Evolutionary conservation across 768 basidiomycete species (phyloP).

Genomic region (Cystofilobasidium ferigula): DNA sequence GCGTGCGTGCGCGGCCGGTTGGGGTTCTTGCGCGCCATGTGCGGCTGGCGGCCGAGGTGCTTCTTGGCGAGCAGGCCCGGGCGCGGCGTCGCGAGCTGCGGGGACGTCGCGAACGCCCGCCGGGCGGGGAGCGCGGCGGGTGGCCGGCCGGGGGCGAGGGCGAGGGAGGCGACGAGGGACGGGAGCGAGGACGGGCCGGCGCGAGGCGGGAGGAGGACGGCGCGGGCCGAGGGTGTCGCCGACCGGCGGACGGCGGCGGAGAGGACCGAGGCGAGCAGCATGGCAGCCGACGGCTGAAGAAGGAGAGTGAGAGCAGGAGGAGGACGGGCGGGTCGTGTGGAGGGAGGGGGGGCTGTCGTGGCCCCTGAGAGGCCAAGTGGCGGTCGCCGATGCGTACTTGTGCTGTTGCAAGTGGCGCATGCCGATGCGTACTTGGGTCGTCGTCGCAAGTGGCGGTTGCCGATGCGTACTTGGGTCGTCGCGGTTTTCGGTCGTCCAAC

Average conservation of each 20-base stretch:
- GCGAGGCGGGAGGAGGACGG: no score
- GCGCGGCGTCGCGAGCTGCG: not conserved
- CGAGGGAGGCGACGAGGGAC: constrained; percentile 12
- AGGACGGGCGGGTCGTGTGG: not conserved
- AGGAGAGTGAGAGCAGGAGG: constrained; percentile 11
- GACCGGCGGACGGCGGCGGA: no score
- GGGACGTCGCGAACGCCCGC: constrained; percentile 9
- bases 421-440: no score
- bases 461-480: no score
- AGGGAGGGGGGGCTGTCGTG: not conserved
- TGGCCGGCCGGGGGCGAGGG: not conserved
- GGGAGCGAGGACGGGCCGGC: not conserved
- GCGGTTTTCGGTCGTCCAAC: no score
- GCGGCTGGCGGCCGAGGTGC: not conserved
- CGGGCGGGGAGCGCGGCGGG: not conserved
- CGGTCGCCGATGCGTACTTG: no score
- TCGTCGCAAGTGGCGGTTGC: no score
- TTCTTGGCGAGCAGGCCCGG: constrained; percentile 2
- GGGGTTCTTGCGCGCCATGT: not conserved
- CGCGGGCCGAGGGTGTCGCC: no score
- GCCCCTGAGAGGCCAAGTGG: no score
- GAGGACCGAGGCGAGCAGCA: no score
- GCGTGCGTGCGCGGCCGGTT: constrained; percentile 9
- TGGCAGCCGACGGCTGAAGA: no score
- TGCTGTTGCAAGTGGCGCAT: no score